Evolutionary conservation across 1,139 yeast genomes (phyloP).

Genomic region (Wickerhamomyces sp.): DNA sequence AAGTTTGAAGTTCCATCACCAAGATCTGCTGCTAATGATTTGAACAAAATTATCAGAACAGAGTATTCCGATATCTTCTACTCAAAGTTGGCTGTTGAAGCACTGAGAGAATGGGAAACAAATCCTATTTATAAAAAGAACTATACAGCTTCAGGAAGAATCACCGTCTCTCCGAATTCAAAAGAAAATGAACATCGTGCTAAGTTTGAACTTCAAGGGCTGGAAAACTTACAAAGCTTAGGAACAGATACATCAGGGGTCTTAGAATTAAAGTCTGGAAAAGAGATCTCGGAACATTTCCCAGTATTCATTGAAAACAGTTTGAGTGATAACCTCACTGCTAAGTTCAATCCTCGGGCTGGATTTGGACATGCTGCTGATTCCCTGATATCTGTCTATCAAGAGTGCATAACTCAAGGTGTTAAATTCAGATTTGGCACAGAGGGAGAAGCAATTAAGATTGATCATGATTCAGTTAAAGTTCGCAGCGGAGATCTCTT

Average conservation of each 20-base stretch:
- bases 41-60: slow-evolving; percentile 43
- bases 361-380: slow-evolving; percentile 34
- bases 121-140: slow-evolving; percentile 30
- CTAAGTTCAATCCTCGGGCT: slow-evolving; percentile 29
- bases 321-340: slow-evolving; percentile 19
- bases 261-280: slow-evolving; percentile 26
- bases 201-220: slow-evolving; percentile 32
- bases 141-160: slow-evolving; percentile 35
- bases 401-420: slow-evolving; percentile 29
- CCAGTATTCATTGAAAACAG: slow-evolving; percentile 28
- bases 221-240: slow-evolving; percentile 28
- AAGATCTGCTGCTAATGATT: slow-evolving; percentile 45
- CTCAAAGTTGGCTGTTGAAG: slow-evolving; percentile 38
- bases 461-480: slow-evolving; percentile 11
- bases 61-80: slow-evolving; percentile 37
- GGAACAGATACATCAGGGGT: slow-evolving; percentile 29
- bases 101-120: slow-evolving; percentile 34
- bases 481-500: slow-evolving; percentile 5
- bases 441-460: slow-evolving; percentile 29
- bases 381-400: slow-evolving; percentile 27
- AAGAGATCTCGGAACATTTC: slow-evolving; percentile 26
- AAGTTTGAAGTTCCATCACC: slow-evolving; percentile 41
- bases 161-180: slow-evolving; percentile 17
- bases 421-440: slow-evolving; percentile 31
- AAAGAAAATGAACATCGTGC: slow-evolving; percentile 26